Evolutionary conservation across 371 early-diverging fungal genomes (phyloP).

Genomic region (Mucor indicus): DNA sequence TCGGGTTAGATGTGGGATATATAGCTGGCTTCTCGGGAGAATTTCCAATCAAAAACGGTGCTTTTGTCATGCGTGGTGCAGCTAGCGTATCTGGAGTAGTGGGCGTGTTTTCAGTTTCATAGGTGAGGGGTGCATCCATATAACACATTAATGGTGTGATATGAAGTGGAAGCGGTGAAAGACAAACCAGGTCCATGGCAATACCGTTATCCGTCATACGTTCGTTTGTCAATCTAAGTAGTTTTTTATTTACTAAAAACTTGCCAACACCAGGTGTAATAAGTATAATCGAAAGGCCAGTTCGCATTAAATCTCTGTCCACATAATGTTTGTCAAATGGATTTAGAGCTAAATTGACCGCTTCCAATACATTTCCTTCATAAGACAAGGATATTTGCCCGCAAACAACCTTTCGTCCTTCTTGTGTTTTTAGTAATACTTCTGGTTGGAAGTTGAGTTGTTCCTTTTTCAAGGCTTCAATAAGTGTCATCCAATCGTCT

Average conservation of each 20-base stretch:
- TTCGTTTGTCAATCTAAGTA: constrained; percentile 89
- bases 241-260: constrained; percentile 80
- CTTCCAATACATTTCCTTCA: constrained; percentile 94
- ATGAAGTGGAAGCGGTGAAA: constrained; percentile 85
- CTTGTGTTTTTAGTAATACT: constrained; percentile 63
- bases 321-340: constrained; percentile 91
- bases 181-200: constrained; percentile 89
- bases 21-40: constrained; percentile 35
- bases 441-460: constrained; percentile 77
- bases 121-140: constrained; percentile 46
- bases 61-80: constrained; percentile 6
- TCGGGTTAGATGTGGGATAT: constrained; percentile 10
- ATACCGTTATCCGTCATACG: constrained; percentile 94
- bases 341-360: constrained; percentile 93
- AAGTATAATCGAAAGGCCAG: constrained; percentile 89
- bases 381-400: constrained; percentile 74
- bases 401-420: constrained; percentile 49
- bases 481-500: constrained; percentile 79
- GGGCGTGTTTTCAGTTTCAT: constrained; percentile 5
- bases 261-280: constrained; percentile 89
- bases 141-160: constrained; percentile 88
- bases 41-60: constrained; percentile 7
- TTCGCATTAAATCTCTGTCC: constrained; percentile 89
- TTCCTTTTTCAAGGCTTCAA: constrained; percentile 78
- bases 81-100: constrained; percentile 17